Evolutionary conservation across 2,329 filamentous ascomycete species (phyloP).

Genomic region (Elsinoe ampelina): DNA sequence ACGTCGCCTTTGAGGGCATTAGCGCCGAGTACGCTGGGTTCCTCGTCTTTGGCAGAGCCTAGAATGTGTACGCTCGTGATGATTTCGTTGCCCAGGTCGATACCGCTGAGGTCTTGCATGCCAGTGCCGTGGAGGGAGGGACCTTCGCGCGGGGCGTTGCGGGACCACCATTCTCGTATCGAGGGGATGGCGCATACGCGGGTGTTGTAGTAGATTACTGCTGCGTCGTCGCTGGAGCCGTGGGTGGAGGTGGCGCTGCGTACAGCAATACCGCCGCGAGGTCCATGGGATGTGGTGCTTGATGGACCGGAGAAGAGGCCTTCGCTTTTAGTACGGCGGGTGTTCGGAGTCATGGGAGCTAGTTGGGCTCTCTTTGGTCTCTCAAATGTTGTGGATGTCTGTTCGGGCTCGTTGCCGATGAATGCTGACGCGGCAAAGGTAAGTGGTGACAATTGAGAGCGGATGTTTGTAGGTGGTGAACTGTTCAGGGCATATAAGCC

Average conservation of each 20-base stretch:
- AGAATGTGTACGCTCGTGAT: conserved; percentile 38
- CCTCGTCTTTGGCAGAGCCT: conserved; percentile 17
- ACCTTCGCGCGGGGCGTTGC: conserved; percentile 19
- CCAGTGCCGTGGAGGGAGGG: conserved; percentile 34
- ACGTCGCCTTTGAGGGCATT: conserved; percentile 37
- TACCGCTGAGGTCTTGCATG: conserved; percentile 32
- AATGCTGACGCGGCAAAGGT: conserved; percentile 25
- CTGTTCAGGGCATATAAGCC: conserved; percentile 7
- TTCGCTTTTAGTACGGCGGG: conserved; percentile 37
- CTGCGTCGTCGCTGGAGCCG: conserved; percentile 34
- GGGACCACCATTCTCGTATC: conserved; percentile 37
- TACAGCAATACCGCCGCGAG: conserved; percentile 36
- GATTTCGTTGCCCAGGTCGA: conserved; percentile 34
- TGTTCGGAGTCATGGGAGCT: conserved; percentile 44
- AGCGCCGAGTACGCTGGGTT: conserved; percentile 15
- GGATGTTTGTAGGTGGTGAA: conserved; percentile 14
- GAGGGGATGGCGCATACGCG: conserved; percentile 38
- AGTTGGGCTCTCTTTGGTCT: conserved; percentile 23
- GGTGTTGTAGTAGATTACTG: conserved; percentile 38
- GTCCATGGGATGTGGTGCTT: conserved; percentile 23
- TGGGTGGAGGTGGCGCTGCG: conserved; percentile 24
- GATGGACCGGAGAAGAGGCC: conserved; percentile 35
- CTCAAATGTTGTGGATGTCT: conserved; percentile 16
- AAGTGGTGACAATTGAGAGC: conserved; percentile 13
- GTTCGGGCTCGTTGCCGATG: conserved; percentile 19